A percentile compares a stretch with the other conserved stretches of the same genome.
These are phyloP conservation scores for Hypoxylon crocopeplum DNA, from an alignment of 495 filamentous ascomycete genomes.

Conservation along the genomic window DNA sequence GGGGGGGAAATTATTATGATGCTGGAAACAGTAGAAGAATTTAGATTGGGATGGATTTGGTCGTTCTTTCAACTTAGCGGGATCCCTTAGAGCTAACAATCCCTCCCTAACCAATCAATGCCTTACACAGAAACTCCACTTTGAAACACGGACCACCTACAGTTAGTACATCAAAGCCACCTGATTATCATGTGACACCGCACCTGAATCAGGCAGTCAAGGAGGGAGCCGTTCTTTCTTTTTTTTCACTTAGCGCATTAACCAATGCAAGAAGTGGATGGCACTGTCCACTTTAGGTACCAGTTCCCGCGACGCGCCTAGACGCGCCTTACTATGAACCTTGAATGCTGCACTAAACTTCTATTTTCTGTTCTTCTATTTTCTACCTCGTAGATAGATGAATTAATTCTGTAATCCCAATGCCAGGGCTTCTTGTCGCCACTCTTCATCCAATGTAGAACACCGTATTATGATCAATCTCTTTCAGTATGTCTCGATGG, in stretches of 20 bases:
- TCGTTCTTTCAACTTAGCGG: conserved; percentile 41
- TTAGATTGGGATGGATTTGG: conserved; percentile 34
- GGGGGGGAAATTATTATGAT: conserved; percentile 37
- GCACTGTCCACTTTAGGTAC: too few species aligned
- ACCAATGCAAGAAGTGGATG: neutral
- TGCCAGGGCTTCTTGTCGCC: conserved; percentile 5
- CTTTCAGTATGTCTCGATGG: conserved; percentile 28
- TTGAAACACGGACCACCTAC: conserved; percentile 16
- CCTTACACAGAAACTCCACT: conserved; percentile 25
- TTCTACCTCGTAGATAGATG: too few species aligned
- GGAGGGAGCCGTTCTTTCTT: neutral
- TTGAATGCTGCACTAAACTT: too few species aligned
- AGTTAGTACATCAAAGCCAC: conserved; percentile 8
- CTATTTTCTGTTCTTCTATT: too few species aligned
- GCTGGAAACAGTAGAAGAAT: conserved; percentile 44
- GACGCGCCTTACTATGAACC: conserved; percentile 19
- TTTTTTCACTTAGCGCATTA: conserved; percentile 3
- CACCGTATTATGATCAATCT: neutral
- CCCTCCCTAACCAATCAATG: too few species aligned
- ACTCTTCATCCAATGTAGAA: neutral
- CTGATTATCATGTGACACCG: conserved; percentile 40
- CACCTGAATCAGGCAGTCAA: neutral
- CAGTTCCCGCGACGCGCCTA: conserved; percentile 28
- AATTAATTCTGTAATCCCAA: neutral
- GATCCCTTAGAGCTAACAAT: too few species aligned